Evolutionary conservation across 345 rosid species (phyloP).

Genomic region (Turnera subulata): DNA sequence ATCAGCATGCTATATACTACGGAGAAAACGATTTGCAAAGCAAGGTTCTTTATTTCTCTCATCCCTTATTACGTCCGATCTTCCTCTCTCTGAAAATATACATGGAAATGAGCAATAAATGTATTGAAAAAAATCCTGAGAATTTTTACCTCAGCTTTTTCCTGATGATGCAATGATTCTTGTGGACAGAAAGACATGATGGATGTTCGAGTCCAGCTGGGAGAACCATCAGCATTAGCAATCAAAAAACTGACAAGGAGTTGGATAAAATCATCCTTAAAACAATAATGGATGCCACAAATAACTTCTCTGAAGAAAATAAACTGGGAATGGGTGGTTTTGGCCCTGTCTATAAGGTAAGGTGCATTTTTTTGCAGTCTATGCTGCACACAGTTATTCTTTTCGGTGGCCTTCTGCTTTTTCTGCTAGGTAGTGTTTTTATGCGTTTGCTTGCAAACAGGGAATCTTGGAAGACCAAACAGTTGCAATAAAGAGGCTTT

Average conservation of each 20-base stretch:
- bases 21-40: conserved; percentile 2
- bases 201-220: background rate
- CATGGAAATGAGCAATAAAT: background rate
- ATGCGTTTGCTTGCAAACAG: background rate
- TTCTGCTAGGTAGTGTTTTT: background rate
- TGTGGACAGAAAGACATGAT: background rate
- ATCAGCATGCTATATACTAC: background rate
- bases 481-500: background rate
- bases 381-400: background rate
- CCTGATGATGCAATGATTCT: background rate
- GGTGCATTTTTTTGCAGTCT: too few relatives aligned
- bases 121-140: conserved; percentile 2
- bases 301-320: background rate
- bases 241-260: background rate
- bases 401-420: too few relatives aligned
- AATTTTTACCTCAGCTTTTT: background rate
- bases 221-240: background rate
- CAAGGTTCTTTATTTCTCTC: background rate
- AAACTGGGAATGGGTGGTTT: background rate
- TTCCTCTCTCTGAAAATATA: background rate
- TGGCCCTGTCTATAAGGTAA: background rate
- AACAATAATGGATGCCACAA: background rate
- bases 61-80: too few relatives aligned
- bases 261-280: background rate
- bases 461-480: background rate